Evolutionary conservation across 345 rosid genomes (phyloP), one percentile per base, ranked within the genome.

Genomic region (Gossypium turneri): DNA sequence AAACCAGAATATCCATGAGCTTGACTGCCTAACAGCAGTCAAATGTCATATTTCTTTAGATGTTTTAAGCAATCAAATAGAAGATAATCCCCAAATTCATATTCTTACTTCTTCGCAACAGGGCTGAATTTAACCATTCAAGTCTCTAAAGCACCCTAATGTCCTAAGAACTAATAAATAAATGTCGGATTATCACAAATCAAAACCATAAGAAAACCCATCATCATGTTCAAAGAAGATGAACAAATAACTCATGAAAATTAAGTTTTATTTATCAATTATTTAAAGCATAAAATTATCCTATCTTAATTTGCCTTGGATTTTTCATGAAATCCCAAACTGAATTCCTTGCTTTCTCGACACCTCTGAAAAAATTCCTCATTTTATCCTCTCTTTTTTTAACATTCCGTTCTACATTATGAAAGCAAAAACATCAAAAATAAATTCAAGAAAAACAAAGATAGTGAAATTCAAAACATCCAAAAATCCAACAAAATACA

Each of bases 81-180:
- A 34, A 63, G 67, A 63, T 7, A 34, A 34, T 34, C 67, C 67
- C 47, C 47, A 34, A 63, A 63, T 63, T 63, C 67, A 63, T 16
- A 22, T 43, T 65, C 27, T 43, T 43, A 65, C 69, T 10, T 65
- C 51, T 65, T n/a, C 6, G 69, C 51, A 43, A 22, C 50, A 41
- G 16, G 51, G 24, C 51, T 17, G 4, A 65, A 64, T 38, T 9
- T 1, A 56, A 56, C 25, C 9, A 56, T 53, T 53, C 47, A 17
- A n/a, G 68, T 3, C 25, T 38, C 68, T 41, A 38, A 38, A 64
- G 25, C 41, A 64, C 25, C 51, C 69, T 59, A 11, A 63, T 63
- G 22, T 63, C 24, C 67, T 38, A 63, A 38, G 67, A 10, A 43
- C 3, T 9, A n/a, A 62, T 3, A 53, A 64, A 41, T 2, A 19